Percentiles rank a stretch among this genome's conserved stretches.
Evolutionary conservation across 805 yeast genomes (phyloP).

Genomic region (Wickerhamiella alocasiicola): DNA sequence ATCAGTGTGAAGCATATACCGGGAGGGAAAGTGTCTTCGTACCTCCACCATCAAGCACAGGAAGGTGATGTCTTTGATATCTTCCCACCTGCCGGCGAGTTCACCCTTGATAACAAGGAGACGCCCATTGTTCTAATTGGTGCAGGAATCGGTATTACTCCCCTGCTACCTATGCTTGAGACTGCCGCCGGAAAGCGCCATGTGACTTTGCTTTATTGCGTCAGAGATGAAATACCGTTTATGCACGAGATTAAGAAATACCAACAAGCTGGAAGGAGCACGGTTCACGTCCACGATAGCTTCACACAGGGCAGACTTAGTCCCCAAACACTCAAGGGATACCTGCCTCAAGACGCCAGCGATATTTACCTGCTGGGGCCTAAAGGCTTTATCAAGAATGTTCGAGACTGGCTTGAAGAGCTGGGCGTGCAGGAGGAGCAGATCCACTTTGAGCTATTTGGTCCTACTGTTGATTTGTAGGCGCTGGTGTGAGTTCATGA

Average conservation of each 20-base stretch:
- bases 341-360: slow-evolving; percentile 5
- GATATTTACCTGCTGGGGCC: slow-evolving; percentile 20
- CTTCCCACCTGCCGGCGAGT: slow-evolving; percentile 50
- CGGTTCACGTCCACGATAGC: neutral
- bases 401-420: slow-evolving; percentile 9
- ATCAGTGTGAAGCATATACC: slow-evolving; percentile 40
- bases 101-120: slow-evolving; percentile 24
- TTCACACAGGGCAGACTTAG: slow-evolving; percentile 10
- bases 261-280: neutral
- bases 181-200: neutral
- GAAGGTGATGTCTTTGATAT: slow-evolving; percentile 39
- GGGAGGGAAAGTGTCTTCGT: slow-evolving; percentile 42
- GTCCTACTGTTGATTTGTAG: neutral
- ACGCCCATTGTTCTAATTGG: slow-evolving; percentile 34
- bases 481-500: no score
- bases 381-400: slow-evolving; percentile 17
- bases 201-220: neutral
- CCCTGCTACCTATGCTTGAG: slow-evolving; percentile 42
- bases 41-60: slow-evolving; percentile 34
- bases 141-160: slow-evolving; percentile 63
- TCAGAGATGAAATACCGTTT: slow-evolving; percentile 14
- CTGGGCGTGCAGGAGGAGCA: slow-evolving; percentile 13
- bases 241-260: slow-evolving; percentile 6
- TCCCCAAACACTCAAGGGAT: slow-evolving; percentile 9
- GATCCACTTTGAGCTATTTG: slow-evolving; percentile 18